Evolutionary conservation across 805 yeast genomes (phyloP), one percentile per base, ranked within the genome.

Genomic region (Komagataella phaffii): DNA sequence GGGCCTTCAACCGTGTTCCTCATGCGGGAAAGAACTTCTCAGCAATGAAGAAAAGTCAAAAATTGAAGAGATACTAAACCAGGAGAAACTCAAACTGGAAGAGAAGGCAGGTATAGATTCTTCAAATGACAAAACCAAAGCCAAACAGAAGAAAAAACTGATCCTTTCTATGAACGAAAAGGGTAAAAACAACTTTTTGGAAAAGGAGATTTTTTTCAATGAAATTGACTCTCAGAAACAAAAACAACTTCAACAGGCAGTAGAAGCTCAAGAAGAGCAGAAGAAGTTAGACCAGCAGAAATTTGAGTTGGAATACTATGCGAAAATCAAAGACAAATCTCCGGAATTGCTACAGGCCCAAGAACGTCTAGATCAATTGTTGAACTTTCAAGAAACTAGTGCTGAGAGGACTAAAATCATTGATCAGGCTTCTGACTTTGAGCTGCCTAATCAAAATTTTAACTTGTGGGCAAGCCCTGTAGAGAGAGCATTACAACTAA

Each of bases 381-480:
- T 93, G 47, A 76, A 80, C 55, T 93, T 82, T 64, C 99, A 93
- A 64, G 87, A 79, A 2, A 81, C 90, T 17, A 86, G 95, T 6
- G 87, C 90, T 1, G 95, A 88, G 63, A 74, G 99, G 63, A 93
- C 99, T 0, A 80, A 79, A 58, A 88, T 93, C 55, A 90, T 95
- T 45, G 99, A 93, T 63, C 83, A 88, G 61, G 96, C 95, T 0
- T 80, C 95, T 4, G 99, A 93, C 63, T 88, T 78, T 62, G 95
- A 87, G 49, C 65, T 83, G 52, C 70, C 75, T 14, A 67, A 73
- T 43, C 79, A 88, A 0, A 69, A 70, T 0, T 74, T 72, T 36
- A 83, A 79, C 57, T 69, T 83, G 55, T 93, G 99, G 98, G 81
- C 95, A 0, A 83, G 96, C 1, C 82, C 84, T 0, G 74, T 83